Base-by-base conservation (phyloP, 139 green algal species). In the Microglena sp. region DNA sequence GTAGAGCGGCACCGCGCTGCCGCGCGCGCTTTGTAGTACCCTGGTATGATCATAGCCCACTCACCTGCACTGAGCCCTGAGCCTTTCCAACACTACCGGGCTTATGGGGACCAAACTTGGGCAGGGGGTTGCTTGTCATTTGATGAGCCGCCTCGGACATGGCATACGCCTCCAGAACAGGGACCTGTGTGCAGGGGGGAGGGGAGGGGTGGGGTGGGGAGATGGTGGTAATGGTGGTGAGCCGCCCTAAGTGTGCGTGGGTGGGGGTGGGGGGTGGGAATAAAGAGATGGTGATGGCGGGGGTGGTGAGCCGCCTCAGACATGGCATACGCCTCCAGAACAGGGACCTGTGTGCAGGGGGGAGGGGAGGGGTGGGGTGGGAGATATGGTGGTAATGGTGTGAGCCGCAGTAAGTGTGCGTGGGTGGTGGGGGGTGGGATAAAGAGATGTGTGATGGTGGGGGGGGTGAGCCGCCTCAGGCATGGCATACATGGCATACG, bases 101-200 rank as follows among this genome's bases (percentile, higher is more conserved):
- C 67, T 84, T 84, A 66, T 75, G 78, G 0, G 73, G 68, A 2
- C 84, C 82, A 8, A 81, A 32, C 55, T 82, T 76, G n/a, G 84
- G 82, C 65, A 95, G 73, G 1, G 85, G 86, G 72, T 92, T 94
- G 64, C 69, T 80, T 4, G 73, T 90, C 87, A 92, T 94, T 74
- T 91, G 89, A 75, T 93, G 89, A 50, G 58, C 78, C 3, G 88
- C 89, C 73, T 96, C 89, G 4, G 87, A 93, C 89, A 96, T 96
- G 0, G 86, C 85, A 67, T 96, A 96, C 0, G 88, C 82, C 77
- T 95, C 89, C 28, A 95, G 74, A 18, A 96, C 88, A 3, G 89
- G 89, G 15, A 79, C 82, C 58, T 75, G 60, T 2, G 30, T 4
- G 27, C 24, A 64, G 56, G n/a, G n/a, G n/a, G n/a, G n/a, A n/a